These are phyloP conservation scores for Heliocybe sulcata DNA, from an alignment of 1,284 basidiomycete genomes.

Conservation along the genomic window DNA sequence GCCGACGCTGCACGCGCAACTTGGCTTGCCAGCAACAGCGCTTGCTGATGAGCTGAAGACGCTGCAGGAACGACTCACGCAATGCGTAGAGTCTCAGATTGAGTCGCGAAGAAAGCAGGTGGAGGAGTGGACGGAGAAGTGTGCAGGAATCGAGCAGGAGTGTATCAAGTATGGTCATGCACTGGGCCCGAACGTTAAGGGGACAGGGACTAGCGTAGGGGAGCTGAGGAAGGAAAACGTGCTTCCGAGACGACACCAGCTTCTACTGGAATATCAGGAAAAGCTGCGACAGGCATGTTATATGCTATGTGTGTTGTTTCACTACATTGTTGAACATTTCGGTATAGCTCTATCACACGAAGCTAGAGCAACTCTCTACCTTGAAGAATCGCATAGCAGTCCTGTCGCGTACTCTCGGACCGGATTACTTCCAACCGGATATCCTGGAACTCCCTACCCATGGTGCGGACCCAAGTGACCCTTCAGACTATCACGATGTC, in stretches of 20 bases:
- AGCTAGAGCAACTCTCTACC: conserved; percentile 66
- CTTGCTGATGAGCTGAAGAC: conserved; percentile 66
- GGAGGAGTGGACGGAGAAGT: conserved; percentile 59
- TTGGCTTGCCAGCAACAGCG: conserved; percentile 66
- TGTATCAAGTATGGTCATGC: conserved; percentile 58
- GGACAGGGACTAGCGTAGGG: conserved; percentile 45
- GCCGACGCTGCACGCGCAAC: conserved; percentile 60
- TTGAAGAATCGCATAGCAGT: conserved; percentile 54
- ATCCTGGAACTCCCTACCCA: conserved; percentile 39
- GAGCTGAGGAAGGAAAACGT: conserved; percentile 56
- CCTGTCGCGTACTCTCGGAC: conserved; percentile 53
- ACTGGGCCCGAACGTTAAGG: conserved; percentile 64
- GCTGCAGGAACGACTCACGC: conserved; percentile 60
- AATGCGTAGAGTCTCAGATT: conserved; percentile 65
- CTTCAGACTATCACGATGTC: conserved; percentile 52
- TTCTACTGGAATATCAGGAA: conserved; percentile 60
- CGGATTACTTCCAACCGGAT: conserved; percentile 52
- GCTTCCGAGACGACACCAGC: conserved; percentile 60
- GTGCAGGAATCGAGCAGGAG: conserved; percentile 51
- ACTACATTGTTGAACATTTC: not conserved
- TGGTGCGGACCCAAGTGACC: conserved; percentile 33
- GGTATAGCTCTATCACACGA: conserved; percentile 64
- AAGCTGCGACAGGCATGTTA: conserved; percentile 63
- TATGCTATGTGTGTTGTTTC: not conserved
- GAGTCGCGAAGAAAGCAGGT: conserved; percentile 61